Evolutionary conservation across 257 asterid species (phyloP).

Genomic region (Rhazya stricta): DNA sequence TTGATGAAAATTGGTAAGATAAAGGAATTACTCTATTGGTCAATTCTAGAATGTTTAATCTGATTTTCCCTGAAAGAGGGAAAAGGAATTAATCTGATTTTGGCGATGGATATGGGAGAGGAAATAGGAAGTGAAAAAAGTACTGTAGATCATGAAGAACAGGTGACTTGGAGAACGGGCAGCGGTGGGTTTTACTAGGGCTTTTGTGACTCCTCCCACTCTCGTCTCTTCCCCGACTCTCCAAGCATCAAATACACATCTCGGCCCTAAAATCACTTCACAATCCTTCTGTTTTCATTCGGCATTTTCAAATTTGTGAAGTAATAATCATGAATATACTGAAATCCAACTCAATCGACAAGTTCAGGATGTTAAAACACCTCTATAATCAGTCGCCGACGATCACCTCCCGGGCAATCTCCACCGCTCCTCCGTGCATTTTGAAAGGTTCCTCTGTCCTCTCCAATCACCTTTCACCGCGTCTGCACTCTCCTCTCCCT

Average conservation of each 20-base stretch:
- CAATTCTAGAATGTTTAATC: too few relatives aligned
- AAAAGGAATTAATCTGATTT: too few relatives aligned
- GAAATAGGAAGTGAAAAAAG: too few relatives aligned
- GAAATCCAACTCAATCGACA: slow-evolving; percentile 41
- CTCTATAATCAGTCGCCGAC: slow-evolving; percentile 35
- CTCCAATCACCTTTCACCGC: slow-evolving; percentile 21
- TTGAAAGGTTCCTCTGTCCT: slow-evolving; percentile 32
- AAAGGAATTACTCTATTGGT: too few relatives aligned
- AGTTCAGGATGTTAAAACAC: slow-evolving; percentile 34
- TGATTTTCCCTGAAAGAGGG: too few relatives aligned
- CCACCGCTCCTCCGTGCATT: slow-evolving; percentile 48
- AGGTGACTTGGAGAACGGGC: slow-evolving; percentile 5
- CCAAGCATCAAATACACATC: neutral
- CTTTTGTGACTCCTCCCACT: neutral
- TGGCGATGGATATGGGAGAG: too few relatives aligned
- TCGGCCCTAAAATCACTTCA: neutral
- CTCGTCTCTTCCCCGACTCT: neutral
- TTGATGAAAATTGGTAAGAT: too few relatives aligned
- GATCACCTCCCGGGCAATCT: slow-evolving; percentile 38
- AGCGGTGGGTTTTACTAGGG: slow-evolving; percentile 27
- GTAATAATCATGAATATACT: slow-evolving; percentile 37
- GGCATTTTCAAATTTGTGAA: neutral
- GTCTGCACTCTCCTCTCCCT: slow-evolving; percentile 27
- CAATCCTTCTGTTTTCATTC: neutral
- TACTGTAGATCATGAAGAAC: neutral